phyloP scores from a whole-genome alignment of 2,329 filamentous ascomycete species.

The Paramyrothecium roridum region DNA sequence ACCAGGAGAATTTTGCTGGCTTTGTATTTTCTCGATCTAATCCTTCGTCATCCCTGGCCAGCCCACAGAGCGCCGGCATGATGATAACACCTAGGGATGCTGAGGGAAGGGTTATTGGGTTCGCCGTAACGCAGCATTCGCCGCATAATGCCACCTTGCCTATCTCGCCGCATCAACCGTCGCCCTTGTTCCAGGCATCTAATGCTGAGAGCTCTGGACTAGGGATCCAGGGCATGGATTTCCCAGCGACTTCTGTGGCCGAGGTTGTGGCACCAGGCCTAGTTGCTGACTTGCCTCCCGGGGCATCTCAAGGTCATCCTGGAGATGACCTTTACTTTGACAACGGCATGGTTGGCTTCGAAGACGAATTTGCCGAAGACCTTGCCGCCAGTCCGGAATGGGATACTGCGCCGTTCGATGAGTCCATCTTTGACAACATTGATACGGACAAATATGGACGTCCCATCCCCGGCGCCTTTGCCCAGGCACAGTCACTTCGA shows the following conservation, averaged over 20 bases:
- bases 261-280: conserved; percentile 7
- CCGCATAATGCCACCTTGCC: conserved; percentile 15
- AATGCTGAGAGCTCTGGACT: conserved; percentile 29
- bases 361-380: conserved; percentile 43
- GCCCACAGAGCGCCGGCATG: conserved; percentile 44
- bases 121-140: conserved; percentile 49
- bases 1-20: conserved; percentile 58
- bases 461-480: conserved; percentile 57
- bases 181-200: conserved; percentile 1
- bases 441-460: conserved; percentile 62
- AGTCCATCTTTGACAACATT: conserved; percentile 69
- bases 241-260: conserved; percentile 9
- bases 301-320: conserved; percentile 6
- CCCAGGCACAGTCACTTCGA: conserved; percentile 45
- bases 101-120: conserved; percentile 54
- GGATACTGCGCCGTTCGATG: conserved; percentile 62
- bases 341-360: conserved; percentile 53
- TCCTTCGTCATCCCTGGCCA: conserved; percentile 46
- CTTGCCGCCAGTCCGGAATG: conserved; percentile 37
- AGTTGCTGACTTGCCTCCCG: not conserved
- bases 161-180: conserved; percentile 1
- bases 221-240: conserved; percentile 37
- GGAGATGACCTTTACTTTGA: conserved; percentile 71
- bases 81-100: conserved; percentile 53
- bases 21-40: conserved; percentile 57